Conservation (phyloP, 306 rosid species). For the Geum urbanum region DNA sequence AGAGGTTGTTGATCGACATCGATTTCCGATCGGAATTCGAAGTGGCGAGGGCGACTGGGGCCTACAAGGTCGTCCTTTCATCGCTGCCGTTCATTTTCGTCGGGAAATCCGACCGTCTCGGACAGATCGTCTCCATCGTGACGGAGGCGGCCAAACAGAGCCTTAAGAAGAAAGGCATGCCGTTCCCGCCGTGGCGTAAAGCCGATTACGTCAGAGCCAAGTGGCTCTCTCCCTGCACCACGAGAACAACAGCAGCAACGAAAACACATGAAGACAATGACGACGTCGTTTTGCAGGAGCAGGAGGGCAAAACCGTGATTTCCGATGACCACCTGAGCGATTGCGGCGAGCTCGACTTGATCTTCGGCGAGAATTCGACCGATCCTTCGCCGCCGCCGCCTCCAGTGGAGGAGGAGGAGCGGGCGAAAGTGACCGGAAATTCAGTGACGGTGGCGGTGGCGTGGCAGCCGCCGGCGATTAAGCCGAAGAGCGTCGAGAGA, state of each 20-base stretch:
- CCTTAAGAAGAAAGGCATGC: slow-evolving; percentile 96
- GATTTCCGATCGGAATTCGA: slow-evolving; percentile 97
- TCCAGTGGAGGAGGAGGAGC: slow-evolving; percentile 14
- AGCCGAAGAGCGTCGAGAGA: slow-evolving; percentile 70
- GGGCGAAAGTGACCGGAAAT: slow-evolving; percentile 14
- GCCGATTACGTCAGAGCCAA: slow-evolving; percentile 87
- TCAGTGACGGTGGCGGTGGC: slow-evolving; percentile 15
- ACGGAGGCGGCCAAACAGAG: slow-evolving; percentile 87
- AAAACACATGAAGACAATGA: background rate
- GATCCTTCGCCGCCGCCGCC: slow-evolving; percentile 4
- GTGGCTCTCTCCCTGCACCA: slow-evolving; percentile 72
- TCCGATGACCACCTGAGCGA: slow-evolving; percentile 26
- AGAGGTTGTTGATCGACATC: slow-evolving; percentile 70
- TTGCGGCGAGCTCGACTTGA: slow-evolving; percentile 64
- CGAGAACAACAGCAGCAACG: slow-evolving; percentile 27
- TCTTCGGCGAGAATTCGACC: slow-evolving; percentile 54
- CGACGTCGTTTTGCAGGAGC: background rate
- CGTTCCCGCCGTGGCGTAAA: slow-evolving; percentile 92
- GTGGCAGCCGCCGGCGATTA: slow-evolving; percentile 89
- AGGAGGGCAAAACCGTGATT: background rate
- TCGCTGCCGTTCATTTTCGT: slow-evolving; percentile 78
- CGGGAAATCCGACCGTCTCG: slow-evolving; percentile 77
- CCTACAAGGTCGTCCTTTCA: slow-evolving; percentile 75
- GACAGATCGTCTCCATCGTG: slow-evolving; percentile 61
- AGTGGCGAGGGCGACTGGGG: slow-evolving; percentile 84